Evolutionary conservation across 257 asterid genomes (phyloP).

Genomic region (Solanum infundibuliforme): DNA sequence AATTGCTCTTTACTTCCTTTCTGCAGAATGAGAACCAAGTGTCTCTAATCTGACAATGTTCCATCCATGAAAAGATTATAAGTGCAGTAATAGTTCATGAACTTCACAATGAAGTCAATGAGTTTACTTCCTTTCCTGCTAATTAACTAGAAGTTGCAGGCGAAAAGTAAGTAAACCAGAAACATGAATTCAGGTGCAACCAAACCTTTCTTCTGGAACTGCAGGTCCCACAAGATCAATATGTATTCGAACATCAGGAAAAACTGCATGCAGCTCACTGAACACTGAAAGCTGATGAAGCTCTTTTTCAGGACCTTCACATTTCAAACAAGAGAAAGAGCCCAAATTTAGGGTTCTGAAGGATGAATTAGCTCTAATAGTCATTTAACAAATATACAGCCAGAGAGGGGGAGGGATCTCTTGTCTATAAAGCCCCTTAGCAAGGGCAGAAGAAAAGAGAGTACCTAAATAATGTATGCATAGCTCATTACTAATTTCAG

Average conservation of each 20-base stretch:
- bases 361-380: background rate
- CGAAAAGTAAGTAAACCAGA: background rate
- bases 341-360: background rate
- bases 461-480: conserved; percentile 82
- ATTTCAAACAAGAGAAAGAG: conserved; percentile 11
- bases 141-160: background rate
- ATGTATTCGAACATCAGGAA: conserved; percentile 52
- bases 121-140: background rate
- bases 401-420: background rate
- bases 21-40: background rate
- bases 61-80: background rate
- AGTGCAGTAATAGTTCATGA: background rate
- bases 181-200: background rate
- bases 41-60: background rate
- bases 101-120: background rate
- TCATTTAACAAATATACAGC: background rate
- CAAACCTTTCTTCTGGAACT: conserved; percentile 55
- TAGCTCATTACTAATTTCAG: conserved; percentile 35
- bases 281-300: conserved; percentile 68
- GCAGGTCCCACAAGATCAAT: conserved; percentile 83
- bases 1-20: background rate
- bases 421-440: background rate
- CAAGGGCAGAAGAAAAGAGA: background rate
- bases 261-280: conserved; percentile 67
- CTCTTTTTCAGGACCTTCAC: conserved; percentile 85